Evolutionary conservation across 306 rosid species (phyloP), one percentile per base, ranked within the genome.

Genomic region (Inga leiocalycina): DNA sequence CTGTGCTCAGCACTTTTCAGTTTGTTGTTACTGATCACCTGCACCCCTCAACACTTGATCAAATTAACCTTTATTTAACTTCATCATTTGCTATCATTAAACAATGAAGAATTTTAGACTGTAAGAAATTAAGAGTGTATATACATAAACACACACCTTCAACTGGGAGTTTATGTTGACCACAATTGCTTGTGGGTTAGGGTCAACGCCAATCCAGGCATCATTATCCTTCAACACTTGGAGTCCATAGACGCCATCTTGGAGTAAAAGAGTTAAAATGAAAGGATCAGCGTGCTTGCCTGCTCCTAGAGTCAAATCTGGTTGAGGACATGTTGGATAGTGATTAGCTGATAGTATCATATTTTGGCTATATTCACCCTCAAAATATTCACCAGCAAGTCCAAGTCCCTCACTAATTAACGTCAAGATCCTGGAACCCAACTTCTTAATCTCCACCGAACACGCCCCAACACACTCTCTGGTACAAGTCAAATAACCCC

Each of bases 311-410:
- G 87, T 56, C 48, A 86, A 80, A 76, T 80, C 84, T 80, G 87
- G 89, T 14, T 86, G 74, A 3, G 89, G 89, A 24, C 85, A 86
- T 19, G 52, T 5, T 19, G 89, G 87, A 72, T 86, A 80, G 37
- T 71, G 78, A 80, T 80, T 71, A 14, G 66, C 57, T 17, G 24
- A 0, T 5, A 83, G 1, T 3, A 8, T 0, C 75, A 80, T 49
- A 16, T 73, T 22, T 6, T 65, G 83, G n/a, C 75, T 46, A 15
- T 80, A 74, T 56, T 72, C 83, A 2, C 41, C 41, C 41, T 83
- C 87, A 72, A 87, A 76, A 77, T 76, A 87, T 16, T 71, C 83
- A 56, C 24, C 4, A 20, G 12, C 4, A 59, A 57, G 59, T 34
- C 69, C 76, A 35, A 54, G 61, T 8, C 78, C 83, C 56, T 80